phyloP scores from a whole-genome alignment of 2,329 filamentous ascomycete species.

The Fusarium algeriense region DNA sequence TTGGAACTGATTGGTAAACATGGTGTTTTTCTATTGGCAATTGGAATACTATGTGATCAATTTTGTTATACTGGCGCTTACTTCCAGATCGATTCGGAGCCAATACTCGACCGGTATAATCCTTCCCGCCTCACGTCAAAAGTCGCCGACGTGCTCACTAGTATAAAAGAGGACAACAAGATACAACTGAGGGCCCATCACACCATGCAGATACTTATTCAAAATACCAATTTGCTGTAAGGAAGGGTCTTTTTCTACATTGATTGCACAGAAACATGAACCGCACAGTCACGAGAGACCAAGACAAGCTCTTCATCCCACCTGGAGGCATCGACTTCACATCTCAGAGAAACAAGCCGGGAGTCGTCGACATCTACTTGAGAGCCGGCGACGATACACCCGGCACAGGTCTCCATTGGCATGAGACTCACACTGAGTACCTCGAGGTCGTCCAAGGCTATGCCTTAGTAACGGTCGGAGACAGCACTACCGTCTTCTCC shows the following conservation, averaged over 20 bases:
- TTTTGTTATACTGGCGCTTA: neutral
- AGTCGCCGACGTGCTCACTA: neutral
- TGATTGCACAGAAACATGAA: neutral
- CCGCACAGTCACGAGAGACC: constrained; percentile 17
- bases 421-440: constrained; percentile 36
- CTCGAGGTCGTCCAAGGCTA: constrained; percentile 37
- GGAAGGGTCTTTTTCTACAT: neutral
- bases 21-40: neutral
- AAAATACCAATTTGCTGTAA: neutral
- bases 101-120: neutral
- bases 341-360: neutral
- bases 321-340: constrained; percentile 24
- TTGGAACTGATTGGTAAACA: neutral
- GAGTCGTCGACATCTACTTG: constrained; percentile 21
- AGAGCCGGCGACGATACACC: constrained; percentile 16
- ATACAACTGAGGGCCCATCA: fast-evolving
- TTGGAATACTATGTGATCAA: neutral
- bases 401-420: constrained; percentile 37
- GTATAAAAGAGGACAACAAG: too few relatives aligned
- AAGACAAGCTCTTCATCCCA: constrained; percentile 20
- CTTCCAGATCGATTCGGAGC: neutral
- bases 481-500: constrained; percentile 34
- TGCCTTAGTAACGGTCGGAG: constrained; percentile 38
- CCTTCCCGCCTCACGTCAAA: neutral
- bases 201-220: fast-evolving